Conservation (phyloP, 192 early-diverging fungal genomes). For the Coemansia sp. region DNA sequence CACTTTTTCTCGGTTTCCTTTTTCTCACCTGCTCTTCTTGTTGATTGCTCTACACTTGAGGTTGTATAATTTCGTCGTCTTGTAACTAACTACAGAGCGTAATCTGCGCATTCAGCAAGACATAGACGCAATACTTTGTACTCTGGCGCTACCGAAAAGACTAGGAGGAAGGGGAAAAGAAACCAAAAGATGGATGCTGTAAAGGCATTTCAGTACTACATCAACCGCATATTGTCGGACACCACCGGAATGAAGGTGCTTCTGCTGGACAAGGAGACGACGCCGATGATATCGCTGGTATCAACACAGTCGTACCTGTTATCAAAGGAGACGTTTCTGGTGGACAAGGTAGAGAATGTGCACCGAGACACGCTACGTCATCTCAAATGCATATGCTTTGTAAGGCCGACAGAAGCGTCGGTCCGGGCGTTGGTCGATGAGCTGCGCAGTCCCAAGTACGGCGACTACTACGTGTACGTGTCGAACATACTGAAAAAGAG, state of each 20-base stretch:
- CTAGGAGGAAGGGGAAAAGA: background rate
- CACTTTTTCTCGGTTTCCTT: too few species aligned
- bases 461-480: conserved; percentile 97
- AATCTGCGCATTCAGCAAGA: background rate
- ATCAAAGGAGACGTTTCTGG: conserved; percentile 89
- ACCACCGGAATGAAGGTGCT: conserved; percentile 98
- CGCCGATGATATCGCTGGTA: conserved; percentile 91
- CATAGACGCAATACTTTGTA: background rate
- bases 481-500: conserved; percentile 92
- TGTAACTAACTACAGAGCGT: too few species aligned
- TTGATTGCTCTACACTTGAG: too few species aligned
- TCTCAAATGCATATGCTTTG: conserved; percentile 92
- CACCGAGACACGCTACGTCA: conserved; percentile 91
- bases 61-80: too few species aligned
- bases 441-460: conserved; percentile 88
- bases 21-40: too few species aligned
- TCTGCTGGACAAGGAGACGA: conserved; percentile 93
- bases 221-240: conserved; percentile 89
- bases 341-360: conserved; percentile 88
- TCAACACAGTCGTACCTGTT: conserved; percentile 92
- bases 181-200: conserved; percentile 67
- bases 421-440: conserved; percentile 89
- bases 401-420: conserved; percentile 81
- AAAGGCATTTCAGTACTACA: conserved; percentile 83
- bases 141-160: background rate